Conservation (phyloP, 768 basidiomycete species). For the Mrakia frigida region DNA sequence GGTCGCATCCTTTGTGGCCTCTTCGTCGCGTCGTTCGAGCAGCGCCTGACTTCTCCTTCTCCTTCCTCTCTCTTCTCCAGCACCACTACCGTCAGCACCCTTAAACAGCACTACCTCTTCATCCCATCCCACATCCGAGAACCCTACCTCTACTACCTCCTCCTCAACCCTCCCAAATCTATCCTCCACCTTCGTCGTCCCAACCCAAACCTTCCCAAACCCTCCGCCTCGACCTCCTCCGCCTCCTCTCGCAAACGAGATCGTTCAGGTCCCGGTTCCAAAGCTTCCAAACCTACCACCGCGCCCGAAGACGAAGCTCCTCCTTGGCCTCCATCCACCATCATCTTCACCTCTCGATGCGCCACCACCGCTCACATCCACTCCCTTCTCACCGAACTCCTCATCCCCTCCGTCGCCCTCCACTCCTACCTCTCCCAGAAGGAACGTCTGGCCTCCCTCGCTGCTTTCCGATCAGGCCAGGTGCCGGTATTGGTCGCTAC, state of each 20-base stretch:
- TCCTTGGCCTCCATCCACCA: slow-evolving; percentile 57
- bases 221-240: slow-evolving; percentile 11
- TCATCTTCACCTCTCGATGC: slow-evolving; percentile 82
- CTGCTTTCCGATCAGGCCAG: slow-evolving; percentile 74
- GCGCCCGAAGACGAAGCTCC: slow-evolving; percentile 57
- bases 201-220: slow-evolving; percentile 49
- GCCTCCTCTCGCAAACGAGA: slow-evolving; percentile 23
- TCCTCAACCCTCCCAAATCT: slow-evolving; percentile 80
- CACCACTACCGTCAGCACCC: slow-evolving; percentile 77
- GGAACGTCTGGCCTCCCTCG: slow-evolving; percentile 76
- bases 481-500: slow-evolving; percentile 90
- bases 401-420: slow-evolving; percentile 77
- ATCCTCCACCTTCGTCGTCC: slow-evolving; percentile 53
- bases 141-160: slow-evolving; percentile 79
- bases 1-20: neutral
- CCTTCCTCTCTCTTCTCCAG: slow-evolving; percentile 46
- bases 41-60: neutral
- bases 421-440: slow-evolving; percentile 92
- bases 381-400: slow-evolving; percentile 65
- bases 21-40: too few relatives aligned
- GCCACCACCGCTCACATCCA: slow-evolving; percentile 81
- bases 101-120: slow-evolving; percentile 84
- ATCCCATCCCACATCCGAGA: slow-evolving; percentile 94
- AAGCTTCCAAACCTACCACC: slow-evolving; percentile 2
- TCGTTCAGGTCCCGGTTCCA: slow-evolving; percentile 23